A percentile compares a stretch with the other conserved stretches of the same genome.
Conservation (phyloP, 352 stramenopile genomes). For the Phytopythium vexans region DNA sequence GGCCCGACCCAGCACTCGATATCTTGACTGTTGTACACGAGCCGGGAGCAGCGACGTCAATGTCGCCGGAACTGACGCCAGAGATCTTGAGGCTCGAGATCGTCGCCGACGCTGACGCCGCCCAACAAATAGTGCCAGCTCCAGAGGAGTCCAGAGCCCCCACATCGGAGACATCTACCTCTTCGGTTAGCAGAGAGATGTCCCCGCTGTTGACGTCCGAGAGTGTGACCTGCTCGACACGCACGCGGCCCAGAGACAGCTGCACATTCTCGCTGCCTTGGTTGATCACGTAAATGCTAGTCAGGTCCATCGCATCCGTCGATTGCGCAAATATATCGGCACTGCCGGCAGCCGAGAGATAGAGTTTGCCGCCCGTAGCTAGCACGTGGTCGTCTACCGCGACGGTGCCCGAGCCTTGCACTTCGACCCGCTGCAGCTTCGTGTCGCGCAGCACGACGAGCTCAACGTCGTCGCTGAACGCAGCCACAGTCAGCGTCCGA, state of each 20-base stretch:
- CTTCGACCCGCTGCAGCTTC: neutral
- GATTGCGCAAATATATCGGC: neutral
- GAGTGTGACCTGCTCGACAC: neutral
- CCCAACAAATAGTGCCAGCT: too few relatives aligned
- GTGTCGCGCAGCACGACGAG: neutral
- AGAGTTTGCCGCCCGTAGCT: neutral
- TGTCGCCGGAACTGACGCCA: neutral
- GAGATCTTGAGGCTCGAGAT: too few relatives aligned
- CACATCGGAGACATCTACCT: too few relatives aligned
- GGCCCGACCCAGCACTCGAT: neutral
- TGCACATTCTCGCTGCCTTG: neutral
- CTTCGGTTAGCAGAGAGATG: neutral
- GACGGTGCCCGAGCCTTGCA: neutral
- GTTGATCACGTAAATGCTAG: neutral
- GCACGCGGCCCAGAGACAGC: neutral
- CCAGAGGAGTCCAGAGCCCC: too few relatives aligned
- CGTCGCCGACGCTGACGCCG: too few relatives aligned
- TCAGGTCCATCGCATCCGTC: slow-evolving; percentile 1
- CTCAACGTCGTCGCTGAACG: neutral
- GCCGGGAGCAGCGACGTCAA: neutral
- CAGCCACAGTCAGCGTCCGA: neutral
- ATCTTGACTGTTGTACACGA: neutral
- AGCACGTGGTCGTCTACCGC: slow-evolving; percentile 2
- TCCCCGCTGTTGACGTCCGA: too few relatives aligned
- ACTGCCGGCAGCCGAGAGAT: neutral